A percentile compares a stretch with the other conserved stretches of the same genome.
Evolutionary conservation across 2,329 filamentous ascomycete genomes (phyloP).

Genomic region (Zymoseptoria pseudotritici): DNA sequence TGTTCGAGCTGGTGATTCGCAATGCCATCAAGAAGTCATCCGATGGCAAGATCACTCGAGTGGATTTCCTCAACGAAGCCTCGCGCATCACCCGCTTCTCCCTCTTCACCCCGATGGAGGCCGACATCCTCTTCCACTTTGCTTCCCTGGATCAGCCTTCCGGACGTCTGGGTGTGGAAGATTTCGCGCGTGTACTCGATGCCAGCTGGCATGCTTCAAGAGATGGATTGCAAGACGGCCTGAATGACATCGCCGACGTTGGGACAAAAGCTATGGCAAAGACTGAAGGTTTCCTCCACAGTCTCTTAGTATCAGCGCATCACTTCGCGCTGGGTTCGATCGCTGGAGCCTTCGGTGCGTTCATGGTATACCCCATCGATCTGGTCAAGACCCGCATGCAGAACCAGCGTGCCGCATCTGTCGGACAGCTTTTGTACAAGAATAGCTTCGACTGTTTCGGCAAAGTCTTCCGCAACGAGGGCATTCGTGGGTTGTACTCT

Average conservation of each 20-base stretch:
- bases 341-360: slow-evolving; percentile 93
- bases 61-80: slow-evolving; percentile 92
- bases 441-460: slow-evolving; percentile 93
- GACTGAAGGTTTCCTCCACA: slow-evolving; percentile 52
- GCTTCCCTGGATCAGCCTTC: slow-evolving; percentile 86
- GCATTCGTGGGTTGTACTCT: slow-evolving; percentile 81
- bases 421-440: slow-evolving; percentile 86
- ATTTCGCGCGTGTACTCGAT: slow-evolving; percentile 94
- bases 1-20: slow-evolving; percentile 87
- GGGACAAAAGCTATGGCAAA: slow-evolving; percentile 48
- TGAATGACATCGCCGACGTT: slow-evolving; percentile 41
- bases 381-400: slow-evolving; percentile 98
- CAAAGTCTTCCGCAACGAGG: slow-evolving; percentile 91
- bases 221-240: slow-evolving; percentile 38
- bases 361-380: slow-evolving; percentile 99
- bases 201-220: slow-evolving; percentile 69
- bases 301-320: slow-evolving; percentile 69
- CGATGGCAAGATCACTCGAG: slow-evolving; percentile 88
- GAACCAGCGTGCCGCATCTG: slow-evolving; percentile 78
- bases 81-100: slow-evolving; percentile 87
- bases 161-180: slow-evolving; percentile 68
- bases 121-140: slow-evolving; percentile 97
- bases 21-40: slow-evolving; percentile 74
- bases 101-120: slow-evolving; percentile 96
- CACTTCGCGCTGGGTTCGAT: slow-evolving; percentile 85